A percentile compares a stretch with the other conserved stretches of the same genome.
These are phyloP conservation scores for Cystobasidium sp. DNA, from an alignment of 1,284 basidiomycete species.

Conservation along the genomic window DNA sequence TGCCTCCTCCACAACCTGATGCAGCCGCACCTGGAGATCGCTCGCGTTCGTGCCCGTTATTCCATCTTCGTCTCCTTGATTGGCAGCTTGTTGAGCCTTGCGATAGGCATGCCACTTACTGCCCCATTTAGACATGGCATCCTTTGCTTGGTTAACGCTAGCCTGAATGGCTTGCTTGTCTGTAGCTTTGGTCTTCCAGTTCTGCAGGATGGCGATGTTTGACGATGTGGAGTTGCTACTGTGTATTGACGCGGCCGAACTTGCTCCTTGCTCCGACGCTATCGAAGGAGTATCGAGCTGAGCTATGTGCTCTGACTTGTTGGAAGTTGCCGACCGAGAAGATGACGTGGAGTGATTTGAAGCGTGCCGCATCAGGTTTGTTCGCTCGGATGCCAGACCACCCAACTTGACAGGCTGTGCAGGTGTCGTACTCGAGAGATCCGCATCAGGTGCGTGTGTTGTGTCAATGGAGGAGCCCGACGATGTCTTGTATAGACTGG, in stretches of 20 bases:
- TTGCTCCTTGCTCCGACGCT: neutral
- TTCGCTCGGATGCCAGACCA: neutral
- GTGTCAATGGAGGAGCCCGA: conserved; percentile 21
- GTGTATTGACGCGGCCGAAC: conserved; percentile 7
- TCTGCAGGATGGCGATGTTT: conserved; percentile 56
- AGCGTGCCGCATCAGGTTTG: conserved; percentile 3
- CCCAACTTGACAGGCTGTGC: neutral
- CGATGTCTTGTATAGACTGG: conserved; percentile 13
- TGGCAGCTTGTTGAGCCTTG: conserved; percentile 40
- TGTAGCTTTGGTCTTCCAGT: conserved; percentile 65
- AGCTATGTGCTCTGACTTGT: neutral
- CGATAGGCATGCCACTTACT: conserved; percentile 65
- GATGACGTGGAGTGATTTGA: conserved; percentile 23
- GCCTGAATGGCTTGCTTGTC: conserved; percentile 71
- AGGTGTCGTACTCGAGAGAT: neutral
- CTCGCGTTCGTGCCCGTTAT: neutral
- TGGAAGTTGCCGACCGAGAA: conserved; percentile 30
- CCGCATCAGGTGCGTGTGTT: neutral
- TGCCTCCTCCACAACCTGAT: no score
- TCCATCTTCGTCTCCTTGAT: neutral
- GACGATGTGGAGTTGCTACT: conserved; percentile 36
- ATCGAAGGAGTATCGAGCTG: no score
- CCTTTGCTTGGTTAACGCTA: conserved; percentile 69
- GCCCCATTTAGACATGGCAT: conserved; percentile 85
- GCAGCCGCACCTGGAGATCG: no score